Conservation (phyloP, 1,284 basidiomycete genomes). For the Rugosomyces carneus region DNA sequence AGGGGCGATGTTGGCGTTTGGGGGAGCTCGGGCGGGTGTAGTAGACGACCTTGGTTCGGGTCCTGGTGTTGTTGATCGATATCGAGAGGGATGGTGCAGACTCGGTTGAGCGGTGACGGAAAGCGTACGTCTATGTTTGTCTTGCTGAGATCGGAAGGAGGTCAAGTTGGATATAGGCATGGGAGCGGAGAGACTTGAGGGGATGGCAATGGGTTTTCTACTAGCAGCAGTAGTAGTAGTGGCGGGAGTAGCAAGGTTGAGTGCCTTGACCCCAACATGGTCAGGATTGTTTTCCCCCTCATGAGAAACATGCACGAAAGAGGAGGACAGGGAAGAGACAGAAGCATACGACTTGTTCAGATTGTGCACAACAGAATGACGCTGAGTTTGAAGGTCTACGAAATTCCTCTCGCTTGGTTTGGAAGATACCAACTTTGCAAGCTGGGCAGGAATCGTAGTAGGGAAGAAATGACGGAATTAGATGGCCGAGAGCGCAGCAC, state of each 20-base stretch:
- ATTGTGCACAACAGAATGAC: too few relatives aligned
- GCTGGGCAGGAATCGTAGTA: too few relatives aligned
- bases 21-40: not conserved
- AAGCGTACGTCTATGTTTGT: too few relatives aligned
- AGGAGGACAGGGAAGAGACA: conserved; percentile 11
- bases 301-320: conserved; percentile 16
- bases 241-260: too few relatives aligned
- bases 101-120: too few relatives aligned
- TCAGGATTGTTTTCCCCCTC: too few relatives aligned
- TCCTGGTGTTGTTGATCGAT: not conserved
- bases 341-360: not conserved
- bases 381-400: not conserved
- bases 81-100: not conserved
- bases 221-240: too few relatives aligned
- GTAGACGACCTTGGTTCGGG: too few relatives aligned
- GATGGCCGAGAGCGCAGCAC: conserved; percentile 34
- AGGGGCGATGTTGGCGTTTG: conserved; percentile 8
- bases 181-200: not conserved
- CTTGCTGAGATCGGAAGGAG: not conserved
- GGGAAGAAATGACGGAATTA: too few relatives aligned
- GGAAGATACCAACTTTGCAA: too few relatives aligned
- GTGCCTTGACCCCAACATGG: too few relatives aligned
- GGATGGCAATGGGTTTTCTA: conserved; percentile 10
- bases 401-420: too few relatives aligned
- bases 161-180: not conserved